Evolutionary conservation across 2,329 filamentous ascomycete genomes (phyloP).

Genomic region (Pseudogymnoascus verrucosus): DNA sequence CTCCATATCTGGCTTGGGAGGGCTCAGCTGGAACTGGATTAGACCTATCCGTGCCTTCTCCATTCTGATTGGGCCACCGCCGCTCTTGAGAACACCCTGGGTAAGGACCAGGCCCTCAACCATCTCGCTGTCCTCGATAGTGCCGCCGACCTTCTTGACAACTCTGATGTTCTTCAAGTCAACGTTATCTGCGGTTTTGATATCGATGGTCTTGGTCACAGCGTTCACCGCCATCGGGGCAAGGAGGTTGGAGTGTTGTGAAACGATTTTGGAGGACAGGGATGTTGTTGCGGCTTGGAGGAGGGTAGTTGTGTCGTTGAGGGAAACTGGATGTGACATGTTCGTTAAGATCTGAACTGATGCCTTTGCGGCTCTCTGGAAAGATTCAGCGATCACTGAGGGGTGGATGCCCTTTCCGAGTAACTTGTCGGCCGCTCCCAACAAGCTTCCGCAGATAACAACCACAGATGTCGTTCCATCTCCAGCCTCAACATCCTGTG

Average conservation of each 20-base stretch:
- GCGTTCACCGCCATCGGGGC: slow-evolving; percentile 98
- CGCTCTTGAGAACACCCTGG: slow-evolving; percentile 88
- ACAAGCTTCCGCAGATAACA: slow-evolving; percentile 89
- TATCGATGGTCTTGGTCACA: slow-evolving; percentile 89
- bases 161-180: slow-evolving; percentile 95
- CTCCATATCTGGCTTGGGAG: slow-evolving; percentile 99
- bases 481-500: slow-evolving; percentile 96
- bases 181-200: slow-evolving; percentile 92
- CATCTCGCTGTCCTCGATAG: slow-evolving; percentile 97
- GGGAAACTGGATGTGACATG: slow-evolving; percentile 89
- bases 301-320: slow-evolving; percentile 80
- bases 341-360: slow-evolving; percentile 85
- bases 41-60: slow-evolving; percentile 96
- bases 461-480: slow-evolving; percentile 98
- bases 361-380: slow-evolving; percentile 86
- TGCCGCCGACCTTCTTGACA: slow-evolving; percentile 94
- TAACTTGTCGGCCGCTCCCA: slow-evolving; percentile 87
- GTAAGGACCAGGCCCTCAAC: slow-evolving; percentile 89
- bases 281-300: slow-evolving; percentile 96
- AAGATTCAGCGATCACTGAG: slow-evolving; percentile 93
- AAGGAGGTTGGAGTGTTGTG: slow-evolving; percentile 88
- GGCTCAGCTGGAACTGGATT: slow-evolving; percentile 97
- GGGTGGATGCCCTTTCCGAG: slow-evolving; percentile 92
- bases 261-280: slow-evolving; percentile 96
- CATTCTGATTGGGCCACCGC: slow-evolving; percentile 81